Conservation (phyloP, 371 early-diverging fungal genomes). For the Mycotypha africana region DNA sequence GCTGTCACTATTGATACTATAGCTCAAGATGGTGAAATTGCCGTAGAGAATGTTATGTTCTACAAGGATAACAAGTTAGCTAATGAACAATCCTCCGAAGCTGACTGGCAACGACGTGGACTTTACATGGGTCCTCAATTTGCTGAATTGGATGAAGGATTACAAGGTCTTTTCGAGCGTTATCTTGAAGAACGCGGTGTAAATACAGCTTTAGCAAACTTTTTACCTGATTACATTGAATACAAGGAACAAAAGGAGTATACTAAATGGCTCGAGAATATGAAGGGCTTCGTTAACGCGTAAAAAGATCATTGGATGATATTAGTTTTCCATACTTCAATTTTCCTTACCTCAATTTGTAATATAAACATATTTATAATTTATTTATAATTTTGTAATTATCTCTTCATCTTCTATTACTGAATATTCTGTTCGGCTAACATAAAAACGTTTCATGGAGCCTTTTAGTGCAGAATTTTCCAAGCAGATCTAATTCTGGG, state of each 20-base stretch:
- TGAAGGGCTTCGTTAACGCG: slow-evolving; percentile 63
- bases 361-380: too few species aligned
- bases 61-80: slow-evolving; percentile 66
- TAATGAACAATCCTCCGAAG: slow-evolving; percentile 69
- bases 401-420: too few species aligned
- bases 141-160: slow-evolving; percentile 80
- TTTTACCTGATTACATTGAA: slow-evolving; percentile 83
- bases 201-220: slow-evolving; percentile 70
- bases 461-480: too few species aligned
- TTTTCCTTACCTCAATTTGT: too few species aligned
- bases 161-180: slow-evolving; percentile 77
- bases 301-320: slow-evolving; percentile 2
- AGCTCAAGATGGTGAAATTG: slow-evolving; percentile 81
- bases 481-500: too few species aligned
- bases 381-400: too few species aligned
- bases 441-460: too few species aligned
- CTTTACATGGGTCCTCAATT: slow-evolving; percentile 91
- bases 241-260: slow-evolving; percentile 94
- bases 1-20: slow-evolving; percentile 76
- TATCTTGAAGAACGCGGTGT: slow-evolving; percentile 87
- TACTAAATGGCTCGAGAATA: slow-evolving; percentile 73
- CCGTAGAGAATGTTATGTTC: slow-evolving; percentile 79
- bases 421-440: too few species aligned
- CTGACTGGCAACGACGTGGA: slow-evolving; percentile 89
- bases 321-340: too few species aligned